Evolutionary conservation across 179 eudicot species (phyloP).

Genomic region (Amaranthus tricolor): DNA sequence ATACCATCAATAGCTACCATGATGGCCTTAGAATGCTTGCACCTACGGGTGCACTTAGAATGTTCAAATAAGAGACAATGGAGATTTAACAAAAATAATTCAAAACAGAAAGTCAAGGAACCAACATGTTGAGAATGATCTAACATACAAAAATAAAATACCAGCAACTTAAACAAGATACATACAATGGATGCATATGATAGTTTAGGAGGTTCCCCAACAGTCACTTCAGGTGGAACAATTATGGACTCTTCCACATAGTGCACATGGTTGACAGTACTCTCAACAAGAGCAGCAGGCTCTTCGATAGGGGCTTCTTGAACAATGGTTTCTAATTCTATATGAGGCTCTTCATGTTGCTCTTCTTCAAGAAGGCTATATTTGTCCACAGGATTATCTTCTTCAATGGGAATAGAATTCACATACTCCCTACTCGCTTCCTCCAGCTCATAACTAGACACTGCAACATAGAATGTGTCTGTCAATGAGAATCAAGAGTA

Average conservation of each 20-base stretch:
- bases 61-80: too few relatives aligned
- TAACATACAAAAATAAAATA: not conserved
- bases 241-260: conserved; percentile 45
- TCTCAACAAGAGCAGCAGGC: conserved; percentile 29
- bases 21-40: too few relatives aligned
- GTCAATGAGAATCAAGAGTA: not conserved
- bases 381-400: conserved; percentile 55
- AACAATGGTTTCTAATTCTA: conserved; percentile 35
- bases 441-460: conserved; percentile 57
- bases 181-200: conserved; percentile 96
- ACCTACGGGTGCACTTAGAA: too few relatives aligned
- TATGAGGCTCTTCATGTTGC: conserved; percentile 41
- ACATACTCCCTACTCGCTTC: conserved; percentile 66
- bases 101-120: not conserved
- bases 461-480: conserved; percentile 28
- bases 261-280: conserved; percentile 31
- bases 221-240: conserved; percentile 33
- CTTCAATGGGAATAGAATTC: conserved; percentile 60
- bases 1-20: too few relatives aligned
- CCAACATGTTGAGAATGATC: not conserved
- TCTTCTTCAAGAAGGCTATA: conserved; percentile 64
- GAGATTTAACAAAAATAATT: too few relatives aligned
- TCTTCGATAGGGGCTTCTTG: conserved; percentile 59
- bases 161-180: not conserved
- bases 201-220: conserved; percentile 56